A percentile compares a stretch with the other conserved stretches of the same genome.
phyloP scores from a whole-genome alignment of 768 basidiomycete species.

The Boletus speciosus region DNA sequence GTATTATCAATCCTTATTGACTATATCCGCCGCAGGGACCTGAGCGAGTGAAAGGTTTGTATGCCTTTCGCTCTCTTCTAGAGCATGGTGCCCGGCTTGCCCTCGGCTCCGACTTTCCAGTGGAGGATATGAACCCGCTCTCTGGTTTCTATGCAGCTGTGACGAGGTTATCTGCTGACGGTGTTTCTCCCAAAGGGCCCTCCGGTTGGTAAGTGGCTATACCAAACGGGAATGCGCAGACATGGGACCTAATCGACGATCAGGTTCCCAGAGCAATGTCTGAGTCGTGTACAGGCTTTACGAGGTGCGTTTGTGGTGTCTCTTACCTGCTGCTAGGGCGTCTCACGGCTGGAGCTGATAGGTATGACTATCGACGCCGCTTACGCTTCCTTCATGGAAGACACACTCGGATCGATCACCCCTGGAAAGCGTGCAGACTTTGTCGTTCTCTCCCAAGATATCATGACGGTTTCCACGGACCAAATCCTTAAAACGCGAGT shows the following conservation, averaged over 20 bases:
- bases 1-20: neutral
- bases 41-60: conserved; percentile 79
- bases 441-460: conserved; percentile 78
- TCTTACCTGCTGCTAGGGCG: neutral
- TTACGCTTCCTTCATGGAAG: conserved; percentile 81
- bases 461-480: conserved; percentile 60
- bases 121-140: conserved; percentile 83
- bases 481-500: conserved; percentile 69
- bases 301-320: conserved; percentile 42
- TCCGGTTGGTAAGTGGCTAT: conserved; percentile 65
- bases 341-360: conserved; percentile 25
- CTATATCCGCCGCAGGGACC: conserved; percentile 51
- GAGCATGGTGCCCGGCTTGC: conserved; percentile 66
- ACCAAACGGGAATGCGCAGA: neutral
- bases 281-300: conserved; percentile 75
- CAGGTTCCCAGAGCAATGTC: conserved; percentile 81
- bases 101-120: conserved; percentile 87
- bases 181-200: conserved; percentile 76
- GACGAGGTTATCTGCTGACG: conserved; percentile 64
- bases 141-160: conserved; percentile 86
- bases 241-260: neutral
- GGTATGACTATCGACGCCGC: conserved; percentile 88
- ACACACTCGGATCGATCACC: conserved; percentile 69
- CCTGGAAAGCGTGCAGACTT: conserved; percentile 83
- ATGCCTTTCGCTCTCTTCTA: conserved; percentile 78